phyloP scores from a whole-genome alignment of 345 rosid species.

The Gossypium raimondii region DNA sequence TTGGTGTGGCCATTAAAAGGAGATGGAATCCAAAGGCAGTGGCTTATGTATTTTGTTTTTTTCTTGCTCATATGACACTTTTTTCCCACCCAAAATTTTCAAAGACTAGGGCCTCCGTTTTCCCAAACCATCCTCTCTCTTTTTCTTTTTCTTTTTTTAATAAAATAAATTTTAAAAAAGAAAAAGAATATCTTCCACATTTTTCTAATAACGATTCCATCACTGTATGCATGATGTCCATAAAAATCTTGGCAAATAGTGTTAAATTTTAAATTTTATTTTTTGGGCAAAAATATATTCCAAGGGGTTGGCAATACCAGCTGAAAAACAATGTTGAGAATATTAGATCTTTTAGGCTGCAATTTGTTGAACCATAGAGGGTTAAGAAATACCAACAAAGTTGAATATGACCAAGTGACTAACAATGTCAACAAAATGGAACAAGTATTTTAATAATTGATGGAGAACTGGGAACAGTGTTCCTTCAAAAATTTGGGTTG shows the following conservation, averaged over 20 bases:
- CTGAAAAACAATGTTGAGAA: background rate
- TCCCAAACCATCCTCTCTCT: too few species aligned
- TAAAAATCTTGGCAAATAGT: background rate
- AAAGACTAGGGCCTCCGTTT: background rate
- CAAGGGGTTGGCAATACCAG: background rate
- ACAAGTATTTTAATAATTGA: background rate
- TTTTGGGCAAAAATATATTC: background rate
- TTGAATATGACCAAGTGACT: background rate
- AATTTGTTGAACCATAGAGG: background rate
- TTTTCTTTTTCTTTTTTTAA: too few species aligned
- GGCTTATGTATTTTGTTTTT: background rate
- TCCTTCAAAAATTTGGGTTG: background rate
- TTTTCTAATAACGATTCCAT: background rate
- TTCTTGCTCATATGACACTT: background rate
- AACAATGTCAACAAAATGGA: too few species aligned
- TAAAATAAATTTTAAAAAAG: background rate
- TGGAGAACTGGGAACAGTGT: too few species aligned
- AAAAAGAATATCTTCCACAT: too few species aligned
- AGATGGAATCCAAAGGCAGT: conserved; percentile 26
- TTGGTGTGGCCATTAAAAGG: background rate
- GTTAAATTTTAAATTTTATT: too few species aligned
- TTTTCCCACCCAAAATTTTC: background rate
- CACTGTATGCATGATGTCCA: conserved; percentile 4
- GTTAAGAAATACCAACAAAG: background rate
- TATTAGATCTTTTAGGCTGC: background rate